Evolutionary conservation across 1,284 basidiomycete genomes (phyloP), one percentile per base, ranked within the genome.

Genomic region (Tranzscheliella williamsii): DNA sequence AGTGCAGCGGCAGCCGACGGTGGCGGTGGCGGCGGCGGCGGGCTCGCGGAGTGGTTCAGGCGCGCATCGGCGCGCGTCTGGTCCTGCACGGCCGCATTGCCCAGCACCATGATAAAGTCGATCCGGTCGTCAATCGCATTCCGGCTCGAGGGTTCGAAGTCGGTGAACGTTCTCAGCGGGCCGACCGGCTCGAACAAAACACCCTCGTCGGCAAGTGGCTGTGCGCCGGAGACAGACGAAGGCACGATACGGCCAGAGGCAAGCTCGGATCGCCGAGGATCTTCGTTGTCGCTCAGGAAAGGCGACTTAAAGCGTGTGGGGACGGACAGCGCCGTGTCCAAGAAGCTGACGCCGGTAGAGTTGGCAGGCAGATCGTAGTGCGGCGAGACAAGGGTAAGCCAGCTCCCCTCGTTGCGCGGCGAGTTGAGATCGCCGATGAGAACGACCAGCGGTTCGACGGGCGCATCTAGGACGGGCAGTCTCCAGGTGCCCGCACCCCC

Each of bases 381-480:
- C 4, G 61, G 56, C 3, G 56, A 52, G 26, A 67, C 64, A 23
- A 70, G 56, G 2, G 47, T 57, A 5, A 50, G 46, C 65, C 68
- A 68, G 22, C 34, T 38, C 2, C 42, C 44, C 35, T 70, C 61
- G 24, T 58, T 61, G 12, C 65, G 52, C 7, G 68, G 65, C 18
- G 52, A 57, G 44, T 70, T 70, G 29, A 70, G 52, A 32, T 68
- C 65, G 16, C 68, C 65, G 11, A 65, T 58, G 2, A 70, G 45
- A n/a, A 65, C 38, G 5, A 68, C 43, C 0, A 70, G 41, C 1
- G 68, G 68, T 5, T 67, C 56, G n/a, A n/a, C n/a, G n/a, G n/a
- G 0, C 7, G n/a, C 15, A 33, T 31, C 13, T 40, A n/a, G n/a
- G n/a, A n/a, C n/a, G n/a, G n/a, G n/a, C n/a, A n/a, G n/a, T n/a